Percentiles rank a stretch among this genome's conserved stretches.
Evolutionary conservation across 202 grass and related monocot species (phyloP).

Genomic region (Carex sylvatica): DNA sequence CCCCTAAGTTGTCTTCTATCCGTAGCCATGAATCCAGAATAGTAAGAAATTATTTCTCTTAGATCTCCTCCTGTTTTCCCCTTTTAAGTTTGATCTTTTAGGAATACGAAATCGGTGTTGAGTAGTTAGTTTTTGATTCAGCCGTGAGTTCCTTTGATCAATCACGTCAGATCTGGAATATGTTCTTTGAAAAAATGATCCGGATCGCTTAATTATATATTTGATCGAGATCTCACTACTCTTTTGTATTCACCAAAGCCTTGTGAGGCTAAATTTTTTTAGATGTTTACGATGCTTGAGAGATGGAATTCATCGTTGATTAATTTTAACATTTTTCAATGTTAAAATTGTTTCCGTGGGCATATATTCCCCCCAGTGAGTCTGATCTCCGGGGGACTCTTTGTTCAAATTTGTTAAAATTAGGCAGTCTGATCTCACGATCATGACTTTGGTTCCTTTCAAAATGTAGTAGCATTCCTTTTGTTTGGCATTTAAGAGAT

Average conservation of each 20-base stretch:
- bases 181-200: neutral
- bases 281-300: neutral
- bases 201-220: neutral
- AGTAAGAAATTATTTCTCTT: conserved; percentile 10
- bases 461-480: conserved; percentile 4
- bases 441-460: neutral
- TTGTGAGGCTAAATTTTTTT: neutral
- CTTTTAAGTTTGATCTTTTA: neutral
- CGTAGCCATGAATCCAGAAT: conserved; percentile 31
- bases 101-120: neutral
- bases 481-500: neutral
- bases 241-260: neutral
- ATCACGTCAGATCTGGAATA: conserved; percentile 21
- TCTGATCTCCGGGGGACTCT: neutral
- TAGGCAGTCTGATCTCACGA: too few relatives aligned
- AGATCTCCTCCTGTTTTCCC: conserved; percentile 12
- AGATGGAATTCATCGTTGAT: neutral
- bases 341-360: neutral
- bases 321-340: neutral
- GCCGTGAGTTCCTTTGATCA: neutral
- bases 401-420: neutral
- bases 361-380: neutral
- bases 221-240: neutral
- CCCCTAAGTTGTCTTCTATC: neutral
- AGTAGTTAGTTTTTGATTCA: neutral